These are phyloP conservation scores for Saitozyma sp. DNA, from an alignment of 768 basidiomycete species.

Conservation along the genomic window DNA sequence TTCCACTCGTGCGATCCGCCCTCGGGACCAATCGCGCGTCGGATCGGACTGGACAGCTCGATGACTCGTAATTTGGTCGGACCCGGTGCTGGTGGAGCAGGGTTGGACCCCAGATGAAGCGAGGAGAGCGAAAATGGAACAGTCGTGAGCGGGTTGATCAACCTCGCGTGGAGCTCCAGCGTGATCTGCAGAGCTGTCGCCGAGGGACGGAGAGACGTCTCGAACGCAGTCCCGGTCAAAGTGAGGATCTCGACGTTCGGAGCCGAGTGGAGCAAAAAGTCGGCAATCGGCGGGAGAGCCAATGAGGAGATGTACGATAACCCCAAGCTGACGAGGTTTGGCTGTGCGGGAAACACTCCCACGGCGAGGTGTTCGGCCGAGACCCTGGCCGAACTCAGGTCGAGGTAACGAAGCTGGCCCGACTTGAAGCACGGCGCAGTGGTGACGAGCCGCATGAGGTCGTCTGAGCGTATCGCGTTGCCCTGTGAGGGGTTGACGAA, in stretches of 20 bases:
- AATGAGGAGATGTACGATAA: conserved; percentile 80
- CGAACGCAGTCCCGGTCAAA: conserved; percentile 72
- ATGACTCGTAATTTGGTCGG: conserved; percentile 77
- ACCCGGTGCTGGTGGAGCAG: conserved; percentile 52
- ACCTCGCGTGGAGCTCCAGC: conserved; percentile 70
- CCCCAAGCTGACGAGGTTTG: conserved; percentile 79
- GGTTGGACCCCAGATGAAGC: conserved; percentile 28
- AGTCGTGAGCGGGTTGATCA: conserved; percentile 77
- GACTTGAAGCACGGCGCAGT: conserved; percentile 75
- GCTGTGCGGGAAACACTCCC: conserved; percentile 64
- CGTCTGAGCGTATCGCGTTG: conserved; percentile 74
- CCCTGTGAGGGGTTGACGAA: conserved; percentile 61
- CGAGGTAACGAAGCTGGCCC: conserved; percentile 78
- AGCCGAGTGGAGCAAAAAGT: conserved; percentile 70
- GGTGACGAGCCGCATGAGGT: conserved; percentile 68
- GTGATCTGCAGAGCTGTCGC: conserved; percentile 66
- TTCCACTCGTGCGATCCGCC: conserved; percentile 73
- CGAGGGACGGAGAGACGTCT: conserved; percentile 53
- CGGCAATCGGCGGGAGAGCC: conserved; percentile 63
- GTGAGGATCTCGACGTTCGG: conserved; percentile 82
- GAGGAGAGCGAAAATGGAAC: conserved; percentile 72
- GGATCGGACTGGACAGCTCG: conserved; percentile 72
- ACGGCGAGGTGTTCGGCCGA: conserved; percentile 60
- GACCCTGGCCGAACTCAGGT: conserved; percentile 80
- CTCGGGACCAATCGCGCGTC: conserved; percentile 63